Conservation (phyloP, 2,329 filamentous ascomycete genomes). For the Cryphonectria nitschkei region DNA sequence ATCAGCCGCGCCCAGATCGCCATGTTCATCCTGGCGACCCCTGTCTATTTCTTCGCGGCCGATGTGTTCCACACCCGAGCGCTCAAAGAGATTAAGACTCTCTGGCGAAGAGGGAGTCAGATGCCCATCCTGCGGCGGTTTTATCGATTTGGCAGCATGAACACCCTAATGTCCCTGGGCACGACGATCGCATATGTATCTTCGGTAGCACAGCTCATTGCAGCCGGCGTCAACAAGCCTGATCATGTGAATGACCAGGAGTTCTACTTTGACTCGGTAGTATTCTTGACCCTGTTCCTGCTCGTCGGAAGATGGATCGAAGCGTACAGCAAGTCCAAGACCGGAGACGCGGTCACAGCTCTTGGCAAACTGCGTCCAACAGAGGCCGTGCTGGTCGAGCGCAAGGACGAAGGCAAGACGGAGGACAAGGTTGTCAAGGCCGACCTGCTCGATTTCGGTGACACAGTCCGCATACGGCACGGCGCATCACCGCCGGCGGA, state of each 20-base stretch:
- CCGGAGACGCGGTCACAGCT: slow-evolving; percentile 82
- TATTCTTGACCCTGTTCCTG: slow-evolving; percentile 88
- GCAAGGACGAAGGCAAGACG: slow-evolving; percentile 42
- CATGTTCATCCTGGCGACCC: slow-evolving; percentile 79
- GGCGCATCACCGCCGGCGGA: slow-evolving; percentile 86
- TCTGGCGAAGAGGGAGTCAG: slow-evolving; percentile 78
- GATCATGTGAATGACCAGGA: slow-evolving; percentile 50
- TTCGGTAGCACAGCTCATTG: slow-evolving; percentile 77
- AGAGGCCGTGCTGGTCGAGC: slow-evolving; percentile 71
- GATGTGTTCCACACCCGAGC: slow-evolving; percentile 83
- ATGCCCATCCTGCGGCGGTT: slow-evolving; percentile 76
- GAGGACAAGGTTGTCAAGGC: slow-evolving; percentile 52
- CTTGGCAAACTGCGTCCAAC: slow-evolving; percentile 78
- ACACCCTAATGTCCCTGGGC: slow-evolving; percentile 86
- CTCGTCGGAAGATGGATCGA: slow-evolving; percentile 77
- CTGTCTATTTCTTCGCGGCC: slow-evolving; percentile 84
- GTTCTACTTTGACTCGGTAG: slow-evolving; percentile 90
- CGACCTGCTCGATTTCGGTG: slow-evolving; percentile 75
- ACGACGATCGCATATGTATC: slow-evolving; percentile 87
- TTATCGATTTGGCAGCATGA: slow-evolving; percentile 96
- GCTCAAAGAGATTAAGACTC: slow-evolving; percentile 73
- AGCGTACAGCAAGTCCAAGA: slow-evolving; percentile 88
- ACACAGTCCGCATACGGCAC: slow-evolving; percentile 74
- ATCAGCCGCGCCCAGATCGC: slow-evolving; percentile 79
- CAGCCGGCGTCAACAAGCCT: slow-evolving; percentile 51